Evolutionary conservation across 208 protist species (phyloP).

Genomic region (Trypanosomatidae sp.): DNA sequence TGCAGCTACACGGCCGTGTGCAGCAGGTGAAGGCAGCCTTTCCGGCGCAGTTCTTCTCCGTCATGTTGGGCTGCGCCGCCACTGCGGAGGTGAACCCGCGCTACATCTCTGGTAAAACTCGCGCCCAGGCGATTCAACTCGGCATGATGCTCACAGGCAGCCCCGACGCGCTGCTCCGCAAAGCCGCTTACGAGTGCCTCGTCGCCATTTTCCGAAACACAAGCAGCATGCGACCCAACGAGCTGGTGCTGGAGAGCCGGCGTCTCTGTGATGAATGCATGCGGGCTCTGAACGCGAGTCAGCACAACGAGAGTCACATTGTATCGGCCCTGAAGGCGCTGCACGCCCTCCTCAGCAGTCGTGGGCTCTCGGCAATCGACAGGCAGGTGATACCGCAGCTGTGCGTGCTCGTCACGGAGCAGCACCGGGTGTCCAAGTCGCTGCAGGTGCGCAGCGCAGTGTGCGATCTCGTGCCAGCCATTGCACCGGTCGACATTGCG

Average conservation of each 20-base stretch:
- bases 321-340: constrained; percentile 74
- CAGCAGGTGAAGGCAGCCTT: constrained; percentile 55
- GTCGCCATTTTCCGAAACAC: constrained; percentile 76
- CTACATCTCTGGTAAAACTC: constrained; percentile 65
- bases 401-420: constrained; percentile 85
- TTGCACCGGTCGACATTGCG: constrained; percentile 77
- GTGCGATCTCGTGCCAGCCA: constrained; percentile 87
- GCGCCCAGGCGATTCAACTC: constrained; percentile 70
- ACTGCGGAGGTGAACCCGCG: constrained; percentile 77
- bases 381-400: constrained; percentile 79
- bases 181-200: constrained; percentile 84
- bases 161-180: constrained; percentile 55
- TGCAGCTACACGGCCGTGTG: constrained; percentile 77
- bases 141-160: constrained; percentile 71
- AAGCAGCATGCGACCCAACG: constrained; percentile 67
- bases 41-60: constrained; percentile 71
- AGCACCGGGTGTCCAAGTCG: constrained; percentile 82
- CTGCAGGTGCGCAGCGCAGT: constrained; percentile 68
- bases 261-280: constrained; percentile 81
- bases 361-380: constrained; percentile 70
- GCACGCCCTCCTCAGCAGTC: constrained; percentile 74
- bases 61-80: constrained; percentile 69
- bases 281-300: constrained; percentile 72
- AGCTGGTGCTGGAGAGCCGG: constrained; percentile 81
- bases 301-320: constrained; percentile 82